phyloP scores from a whole-genome alignment of 345 rosid species.

The Citrus medica region DNA sequence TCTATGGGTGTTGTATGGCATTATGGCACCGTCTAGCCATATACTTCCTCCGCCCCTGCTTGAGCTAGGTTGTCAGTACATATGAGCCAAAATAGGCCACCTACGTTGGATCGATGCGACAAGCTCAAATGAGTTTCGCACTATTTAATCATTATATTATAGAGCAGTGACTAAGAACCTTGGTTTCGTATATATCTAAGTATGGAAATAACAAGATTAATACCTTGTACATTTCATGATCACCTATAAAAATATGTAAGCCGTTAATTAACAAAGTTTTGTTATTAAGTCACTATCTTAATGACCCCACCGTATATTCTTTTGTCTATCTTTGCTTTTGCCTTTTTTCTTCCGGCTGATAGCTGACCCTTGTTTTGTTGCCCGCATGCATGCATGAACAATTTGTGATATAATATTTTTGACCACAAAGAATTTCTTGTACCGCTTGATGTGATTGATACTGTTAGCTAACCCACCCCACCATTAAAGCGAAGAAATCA shows the following conservation, averaged over 20 bases:
- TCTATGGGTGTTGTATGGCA: no score
- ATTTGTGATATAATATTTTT: not conserved
- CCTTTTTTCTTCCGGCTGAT: not conserved
- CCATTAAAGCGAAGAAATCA: not conserved
- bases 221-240: not conserved
- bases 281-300: not conserved
- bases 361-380: conserved; percentile 25
- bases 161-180: not conserved
- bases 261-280: not conserved
- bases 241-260: not conserved
- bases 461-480: conserved; percentile 13
- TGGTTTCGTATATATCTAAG: not conserved
- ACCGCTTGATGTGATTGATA: conserved; percentile 9
- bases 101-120: not conserved
- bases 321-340: conserved; percentile 1
- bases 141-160: no score
- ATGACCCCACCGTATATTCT: conserved; percentile 23
- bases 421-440: conserved; percentile 8
- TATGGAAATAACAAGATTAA: not conserved
- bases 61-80: no score
- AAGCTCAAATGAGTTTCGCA: not conserved
- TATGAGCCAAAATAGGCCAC: no score
- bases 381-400: not conserved
- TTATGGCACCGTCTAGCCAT: no score
- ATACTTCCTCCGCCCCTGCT: no score